Base-by-base conservation (phyloP, 257 asterid genomes). In the Lycium ferocissimum region DNA sequence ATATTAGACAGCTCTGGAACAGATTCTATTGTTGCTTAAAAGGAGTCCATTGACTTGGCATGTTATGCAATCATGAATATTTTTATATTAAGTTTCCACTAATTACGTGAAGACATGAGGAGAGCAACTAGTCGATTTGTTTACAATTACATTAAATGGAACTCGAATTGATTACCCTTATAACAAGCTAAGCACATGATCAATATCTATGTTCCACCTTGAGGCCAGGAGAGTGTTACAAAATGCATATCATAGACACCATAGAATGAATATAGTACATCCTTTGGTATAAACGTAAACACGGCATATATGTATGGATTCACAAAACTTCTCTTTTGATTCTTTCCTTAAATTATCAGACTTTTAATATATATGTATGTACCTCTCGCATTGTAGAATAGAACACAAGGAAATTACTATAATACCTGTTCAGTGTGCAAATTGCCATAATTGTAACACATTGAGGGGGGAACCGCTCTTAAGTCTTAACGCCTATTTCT, bases 341-440 rank as follows among this genome's bases (percentile, higher is more conserved):
- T 58, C 65, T 58, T 17, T 17, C 9, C 22, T 7, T 17, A 17
- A 58, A 26, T 26, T 26, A 26, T 26, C 33, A 26, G 33, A 26
- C 33, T 26, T 26, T 26, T 26, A 26, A 4, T 40, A 40, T 40
- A 4, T 40, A 40, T 40, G 3, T 40, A 40, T 40, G 1, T 4
- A 4, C 38, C n/a, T 0, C 2, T 13, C 47, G 14, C 45, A 7
- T 15, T 3, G 26, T 69, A 37, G 18, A 37, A 37, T 69, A 69
- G 14, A 69, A 37, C 7, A 37, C 76, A 37, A 69, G 3, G 7
- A 69, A 69, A 18, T 37, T 37, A 14, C 75, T 37, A 10, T 12
- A 45, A 67, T 67, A 15, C 49, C 22, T 67, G 75, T 67, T 9
- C n/a, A 67, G 49, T 67, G 75, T 67, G 75, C 75, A 67, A 67